Evolutionary conservation across 1,284 basidiomycete genomes (phyloP).

Genomic region (Meira nashicola): DNA sequence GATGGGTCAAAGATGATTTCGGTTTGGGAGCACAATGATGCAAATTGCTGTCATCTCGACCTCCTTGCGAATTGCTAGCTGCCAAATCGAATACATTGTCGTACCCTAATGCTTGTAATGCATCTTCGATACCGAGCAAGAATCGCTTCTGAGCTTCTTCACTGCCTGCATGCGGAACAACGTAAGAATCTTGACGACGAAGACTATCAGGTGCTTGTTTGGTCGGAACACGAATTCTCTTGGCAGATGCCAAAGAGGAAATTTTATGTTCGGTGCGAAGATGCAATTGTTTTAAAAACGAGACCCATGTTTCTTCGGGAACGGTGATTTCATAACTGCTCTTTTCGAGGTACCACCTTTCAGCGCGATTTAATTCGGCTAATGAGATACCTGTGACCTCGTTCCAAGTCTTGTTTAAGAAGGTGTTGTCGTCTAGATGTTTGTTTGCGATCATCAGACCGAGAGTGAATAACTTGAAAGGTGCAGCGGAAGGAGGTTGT

Average conservation of each 20-base stretch:
- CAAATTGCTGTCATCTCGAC: constrained; percentile 6
- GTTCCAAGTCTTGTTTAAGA: constrained; percentile 52
- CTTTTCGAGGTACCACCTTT: constrained; percentile 45
- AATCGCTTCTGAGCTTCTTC: constrained; percentile 30
- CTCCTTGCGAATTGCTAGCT: not conserved
- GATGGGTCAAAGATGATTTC: not conserved
- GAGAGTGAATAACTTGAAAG: constrained; percentile 48
- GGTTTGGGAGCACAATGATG: too few species aligned
- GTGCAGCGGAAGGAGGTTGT: constrained; percentile 39
- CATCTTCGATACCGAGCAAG: constrained; percentile 35
- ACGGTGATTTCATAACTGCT: constrained; percentile 46
- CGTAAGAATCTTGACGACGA: constrained; percentile 14
- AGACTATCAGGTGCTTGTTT: not conserved
- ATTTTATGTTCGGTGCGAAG: constrained; percentile 27
- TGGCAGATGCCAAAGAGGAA: not conserved
- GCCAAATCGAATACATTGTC: constrained; percentile 19
- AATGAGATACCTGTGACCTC: constrained; percentile 52
- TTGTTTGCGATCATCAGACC: constrained; percentile 53
- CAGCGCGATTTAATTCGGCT: constrained; percentile 46
- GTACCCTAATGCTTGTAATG: constrained; percentile 26
- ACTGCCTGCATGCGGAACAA: constrained; percentile 11
- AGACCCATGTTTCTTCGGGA: constrained; percentile 42
- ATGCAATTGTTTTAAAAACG: constrained; percentile 32
- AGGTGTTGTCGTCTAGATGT: constrained; percentile 52
- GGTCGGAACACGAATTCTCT: not conserved